Evolutionary conservation across 768 basidiomycete genomes (phyloP).

Genomic region (Mycena rosella): DNA sequence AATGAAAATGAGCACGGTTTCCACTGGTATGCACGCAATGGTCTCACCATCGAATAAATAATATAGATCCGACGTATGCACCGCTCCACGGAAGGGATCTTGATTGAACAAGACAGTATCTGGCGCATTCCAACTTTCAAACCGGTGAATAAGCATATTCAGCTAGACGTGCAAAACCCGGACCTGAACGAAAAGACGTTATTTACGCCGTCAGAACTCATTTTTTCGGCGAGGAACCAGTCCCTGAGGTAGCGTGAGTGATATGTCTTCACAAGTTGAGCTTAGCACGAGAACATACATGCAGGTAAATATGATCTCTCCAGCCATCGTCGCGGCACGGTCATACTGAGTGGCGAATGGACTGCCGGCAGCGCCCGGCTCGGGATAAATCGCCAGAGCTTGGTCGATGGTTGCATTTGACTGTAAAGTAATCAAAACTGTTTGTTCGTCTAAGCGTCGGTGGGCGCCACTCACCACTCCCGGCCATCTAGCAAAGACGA

Average conservation of each 20-base stretch:
- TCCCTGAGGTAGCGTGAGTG: conserved; percentile 49
- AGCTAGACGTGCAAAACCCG: background rate
- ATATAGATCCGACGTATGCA: conserved; percentile 60
- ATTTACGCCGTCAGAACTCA: conserved; percentile 43
- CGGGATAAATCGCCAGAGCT: conserved; percentile 54
- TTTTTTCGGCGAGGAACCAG: conserved; percentile 52
- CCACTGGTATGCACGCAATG: background rate
- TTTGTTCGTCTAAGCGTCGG: background rate
- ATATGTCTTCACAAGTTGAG: background rate
- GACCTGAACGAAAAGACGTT: conserved; percentile 54
- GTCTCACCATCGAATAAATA: conserved; percentile 56
- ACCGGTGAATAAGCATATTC: too few species aligned
- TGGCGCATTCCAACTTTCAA: conserved; percentile 57
- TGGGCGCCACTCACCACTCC: conserved; percentile 45
- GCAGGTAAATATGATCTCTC: conserved; percentile 58
- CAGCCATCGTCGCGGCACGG: conserved; percentile 55
- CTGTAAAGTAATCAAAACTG: conserved; percentile 35
- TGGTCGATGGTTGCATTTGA: conserved; percentile 51
- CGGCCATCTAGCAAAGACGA: conserved; percentile 52
- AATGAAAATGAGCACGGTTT: background rate
- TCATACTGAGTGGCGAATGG: conserved; percentile 56
- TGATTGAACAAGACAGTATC: conserved; percentile 53
- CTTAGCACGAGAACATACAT: conserved; percentile 43
- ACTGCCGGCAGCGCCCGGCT: conserved; percentile 48
- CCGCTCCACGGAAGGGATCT: conserved; percentile 53